These are phyloP conservation scores for Boletus sp. DNA, from an alignment of 768 basidiomycete genomes.

Conservation along the genomic window DNA sequence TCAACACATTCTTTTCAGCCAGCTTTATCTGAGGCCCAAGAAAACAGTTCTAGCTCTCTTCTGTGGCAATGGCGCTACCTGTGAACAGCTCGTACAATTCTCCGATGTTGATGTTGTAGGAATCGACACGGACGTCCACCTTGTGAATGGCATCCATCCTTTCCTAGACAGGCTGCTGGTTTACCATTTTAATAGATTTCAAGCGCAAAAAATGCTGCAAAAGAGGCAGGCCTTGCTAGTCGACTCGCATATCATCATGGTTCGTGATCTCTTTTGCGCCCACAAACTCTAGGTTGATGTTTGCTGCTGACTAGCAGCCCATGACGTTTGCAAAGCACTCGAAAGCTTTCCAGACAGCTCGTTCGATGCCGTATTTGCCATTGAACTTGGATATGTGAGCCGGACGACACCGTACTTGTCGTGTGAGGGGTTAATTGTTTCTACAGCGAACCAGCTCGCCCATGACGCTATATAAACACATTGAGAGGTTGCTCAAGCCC, in stretches of 20 bases:
- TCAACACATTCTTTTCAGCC: slow-evolving; percentile 7
- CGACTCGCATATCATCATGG: slow-evolving; percentile 3
- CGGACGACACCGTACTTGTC: background rate
- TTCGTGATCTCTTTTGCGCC: background rate
- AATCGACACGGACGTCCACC: slow-evolving; percentile 1
- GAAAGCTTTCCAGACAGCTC: background rate
- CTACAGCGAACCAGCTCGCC: background rate
- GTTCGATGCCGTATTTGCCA: slow-evolving; percentile 8
- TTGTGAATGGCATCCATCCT: background rate
- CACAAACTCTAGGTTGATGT: background rate
- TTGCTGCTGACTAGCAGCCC: background rate
- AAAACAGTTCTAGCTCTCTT: slow-evolving; percentile 7
- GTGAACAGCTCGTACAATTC: slow-evolving; percentile 3
- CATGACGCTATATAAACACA: background rate
- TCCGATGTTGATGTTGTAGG: slow-evolving; percentile 8
- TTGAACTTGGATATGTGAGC: slow-evolving; percentile 9
- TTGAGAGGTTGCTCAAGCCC: slow-evolving; percentile 7
- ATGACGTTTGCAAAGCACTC: slow-evolving; percentile 4
- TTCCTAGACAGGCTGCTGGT: background rate
- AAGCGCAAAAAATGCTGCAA: background rate
- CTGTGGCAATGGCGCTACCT: slow-evolving; percentile 1
- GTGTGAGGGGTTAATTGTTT: no score
- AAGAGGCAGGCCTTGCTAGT: background rate
- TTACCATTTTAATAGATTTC: background rate
- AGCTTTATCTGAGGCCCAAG: slow-evolving; percentile 2